Percentiles rank a stretch among this genome's conserved stretches.
Conservation (phyloP, 257 asterid genomes). For the Ophiorrhiza pumila region DNA sequence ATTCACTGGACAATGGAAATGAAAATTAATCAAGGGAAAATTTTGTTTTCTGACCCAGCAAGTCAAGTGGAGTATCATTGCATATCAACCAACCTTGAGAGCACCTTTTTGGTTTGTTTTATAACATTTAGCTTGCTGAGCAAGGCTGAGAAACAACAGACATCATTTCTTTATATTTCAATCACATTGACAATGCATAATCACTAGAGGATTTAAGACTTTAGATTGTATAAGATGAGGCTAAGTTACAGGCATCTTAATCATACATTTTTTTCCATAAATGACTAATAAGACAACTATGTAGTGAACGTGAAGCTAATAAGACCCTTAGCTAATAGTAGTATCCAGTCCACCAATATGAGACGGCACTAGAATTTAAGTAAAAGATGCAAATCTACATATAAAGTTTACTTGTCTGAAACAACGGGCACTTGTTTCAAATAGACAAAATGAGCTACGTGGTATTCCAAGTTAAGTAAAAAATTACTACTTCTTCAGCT, state of each 20-base stretch:
- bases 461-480: neutral
- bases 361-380: neutral
- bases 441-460: too few relatives aligned
- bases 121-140: neutral
- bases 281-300: neutral
- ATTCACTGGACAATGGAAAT: neutral
- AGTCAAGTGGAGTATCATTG: neutral
- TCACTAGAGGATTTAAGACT: neutral
- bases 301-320: neutral
- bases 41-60: neutral
- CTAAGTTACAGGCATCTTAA: neutral
- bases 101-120: neutral
- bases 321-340: neutral
- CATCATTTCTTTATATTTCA: neutral
- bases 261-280: neutral
- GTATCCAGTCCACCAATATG: neutral
- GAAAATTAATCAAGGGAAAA: neutral
- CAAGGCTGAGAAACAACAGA: neutral
- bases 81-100: neutral
- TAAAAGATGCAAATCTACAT: too few relatives aligned
- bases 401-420: too few relatives aligned
- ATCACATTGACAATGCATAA: neutral
- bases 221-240: neutral
- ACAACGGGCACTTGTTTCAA: too few relatives aligned
- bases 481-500: neutral